Evolutionary conservation across 495 filamentous ascomycete genomes (phyloP), one percentile per base, ranked within the genome.

Genomic region (Saxispiralis lemnorum): DNA sequence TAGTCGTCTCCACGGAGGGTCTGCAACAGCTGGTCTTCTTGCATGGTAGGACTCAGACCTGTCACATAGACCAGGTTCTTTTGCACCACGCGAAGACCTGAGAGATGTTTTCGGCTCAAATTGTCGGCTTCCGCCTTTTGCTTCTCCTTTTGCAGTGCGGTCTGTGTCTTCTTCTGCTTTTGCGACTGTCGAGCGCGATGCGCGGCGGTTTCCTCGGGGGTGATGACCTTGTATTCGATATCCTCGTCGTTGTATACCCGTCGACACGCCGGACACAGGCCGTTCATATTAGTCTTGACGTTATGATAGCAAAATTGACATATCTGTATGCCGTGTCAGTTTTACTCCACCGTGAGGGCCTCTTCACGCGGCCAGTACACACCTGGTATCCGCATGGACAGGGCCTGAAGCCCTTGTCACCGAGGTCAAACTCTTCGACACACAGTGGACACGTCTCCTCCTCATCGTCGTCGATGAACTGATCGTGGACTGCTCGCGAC

Each of bases 281-380:
- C 85, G 58, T 94, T 94, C 70, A 94, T 79, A 49, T 87, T 94
- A 45, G 78, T 83, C 61, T 84, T 88, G 62, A 99, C 89, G 53
- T 96, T 96, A 66, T 99, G 93, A 67, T 81, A 96, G 63, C 92
- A 99, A 65, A 99, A 99, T 67, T 95, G 92, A 61, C 92, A 99
- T 56, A 99, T 83, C 88, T 97, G 47, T 6, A 13, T n/a, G 7
- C 9, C 18, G 3, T 39, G 37, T 39, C 15, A 39, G 37, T 24
- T 17, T 2, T 31, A 2, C 6, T 13, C 18, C 24, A 28, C 9
- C 24, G 4, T 9, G 24, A 28, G 9, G 24, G 24, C 24, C 7
- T 24, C 11, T 11, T 40, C 41, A 34, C 39, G 17, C 24, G 39
- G 19, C 11, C 34, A 13, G 4, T 36, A 55, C 70, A 37, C 75